Evolutionary conservation across 352 stramenopile species (phyloP), one percentile per base, ranked within the genome.

Genomic region (Phytophthora aleatoria): DNA sequence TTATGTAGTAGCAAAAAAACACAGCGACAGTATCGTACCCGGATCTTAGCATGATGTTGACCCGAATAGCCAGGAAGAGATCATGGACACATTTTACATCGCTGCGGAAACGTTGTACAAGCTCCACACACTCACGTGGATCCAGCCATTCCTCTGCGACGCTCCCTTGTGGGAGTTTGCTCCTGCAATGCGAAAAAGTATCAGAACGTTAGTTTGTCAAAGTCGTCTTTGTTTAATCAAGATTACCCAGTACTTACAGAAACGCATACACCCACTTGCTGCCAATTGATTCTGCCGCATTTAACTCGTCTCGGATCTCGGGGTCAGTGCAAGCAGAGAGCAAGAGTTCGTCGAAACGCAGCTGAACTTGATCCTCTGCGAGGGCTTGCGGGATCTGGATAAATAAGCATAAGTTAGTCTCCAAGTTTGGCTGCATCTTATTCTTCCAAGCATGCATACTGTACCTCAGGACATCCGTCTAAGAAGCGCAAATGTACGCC

Each of bases 231-330:
- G 20, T 41, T 48, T n/a, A 33, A 56, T 24, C 28, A 36, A 3
- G 42, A 3, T 30, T 20, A 20, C 20, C 20, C 20, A 35, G 24
- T 47, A 79, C 79, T 74, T 73, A 89, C 74, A 92, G 51, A 60
- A 81, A 87, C n/a, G 76, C 52, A 61, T 89, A 89, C 50, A 83
- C 76, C 84, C 84, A 92, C 74, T 92, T 91, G 26, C 75, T 81
- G 43, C 81, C 71, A 20, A 74, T 66, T 0, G 76, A 71, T 50
- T 91, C 82, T 10, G 81, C 55, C 2, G 54, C 16, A 31, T 64
- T 73, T 3, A 92, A 43, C 33, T 92, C 80, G 2, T 81, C 70
- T 0, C 67, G 44, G 15, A 87, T 58, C 15, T 67, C 52, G 0
- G 53, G 5, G 0, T 77, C 36, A 11, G 80, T 64, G 7, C 57